Evolutionary conservation across 139 green algal genomes (phyloP).

Genomic region (Dunaliella primolecta): DNA sequence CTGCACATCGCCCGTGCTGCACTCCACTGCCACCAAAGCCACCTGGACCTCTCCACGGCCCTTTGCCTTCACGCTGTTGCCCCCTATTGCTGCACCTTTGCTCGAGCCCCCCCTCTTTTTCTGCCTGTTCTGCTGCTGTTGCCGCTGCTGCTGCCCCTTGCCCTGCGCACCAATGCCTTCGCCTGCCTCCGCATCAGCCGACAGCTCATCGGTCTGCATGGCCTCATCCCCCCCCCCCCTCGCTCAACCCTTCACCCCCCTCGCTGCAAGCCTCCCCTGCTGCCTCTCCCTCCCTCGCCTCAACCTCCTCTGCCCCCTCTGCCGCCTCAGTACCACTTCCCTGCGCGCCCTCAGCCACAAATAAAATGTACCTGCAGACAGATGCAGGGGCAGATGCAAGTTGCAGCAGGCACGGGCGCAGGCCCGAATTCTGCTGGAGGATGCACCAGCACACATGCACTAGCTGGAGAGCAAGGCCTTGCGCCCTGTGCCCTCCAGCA

Average conservation of each 20-base stretch:
- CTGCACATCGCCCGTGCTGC: conserved; percentile 66
- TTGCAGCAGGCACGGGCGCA: neutral
- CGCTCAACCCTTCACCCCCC: too few species aligned
- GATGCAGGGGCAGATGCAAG: too few species aligned
- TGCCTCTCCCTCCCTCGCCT: too few species aligned
- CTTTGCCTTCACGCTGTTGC: neutral
- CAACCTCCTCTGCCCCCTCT: too few species aligned
- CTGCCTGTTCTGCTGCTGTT: conserved; percentile 3
- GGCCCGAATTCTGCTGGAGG: neutral
- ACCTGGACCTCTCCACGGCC: conserved; percentile 14
- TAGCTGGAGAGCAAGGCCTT: neutral
- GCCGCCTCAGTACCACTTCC: too few species aligned
- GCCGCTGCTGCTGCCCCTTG: neutral
- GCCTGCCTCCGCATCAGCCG: neutral
- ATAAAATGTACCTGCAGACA: conserved; percentile 16
- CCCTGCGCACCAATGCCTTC: conserved; percentile 1
- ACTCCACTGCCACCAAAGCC: conserved; percentile 77
- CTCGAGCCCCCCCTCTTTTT: neutral
- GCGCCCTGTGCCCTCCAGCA: neutral
- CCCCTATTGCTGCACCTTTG: neutral
- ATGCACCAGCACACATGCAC: neutral
- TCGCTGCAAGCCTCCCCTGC: too few species aligned
- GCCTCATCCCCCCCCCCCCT: too few species aligned
- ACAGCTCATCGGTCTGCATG: too few species aligned
- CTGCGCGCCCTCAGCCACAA: conserved; percentile 16